Conservation (phyloP, 169 alveolate species). For the Cryptosporidium meleagridis region DNA sequence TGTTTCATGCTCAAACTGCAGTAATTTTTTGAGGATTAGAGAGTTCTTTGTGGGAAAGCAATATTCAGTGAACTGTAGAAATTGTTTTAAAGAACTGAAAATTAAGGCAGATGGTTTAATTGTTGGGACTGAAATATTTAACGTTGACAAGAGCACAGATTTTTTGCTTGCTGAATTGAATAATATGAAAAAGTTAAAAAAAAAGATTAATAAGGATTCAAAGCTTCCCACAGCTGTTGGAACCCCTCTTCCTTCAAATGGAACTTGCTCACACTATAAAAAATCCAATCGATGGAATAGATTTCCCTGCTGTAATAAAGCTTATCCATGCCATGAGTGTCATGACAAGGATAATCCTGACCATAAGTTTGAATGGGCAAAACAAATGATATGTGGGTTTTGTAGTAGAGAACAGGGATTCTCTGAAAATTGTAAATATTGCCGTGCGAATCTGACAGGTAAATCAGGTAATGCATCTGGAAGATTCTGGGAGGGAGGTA, state of each 20-base stretch:
- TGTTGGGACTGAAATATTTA: constrained; percentile 36
- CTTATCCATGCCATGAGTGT: constrained; percentile 88
- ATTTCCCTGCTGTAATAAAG: constrained; percentile 90
- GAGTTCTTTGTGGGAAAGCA: constrained; percentile 51
- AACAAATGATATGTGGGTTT: constrained; percentile 88
- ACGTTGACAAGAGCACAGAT: constrained; percentile 56
- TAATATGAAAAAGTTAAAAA: constrained; percentile 4
- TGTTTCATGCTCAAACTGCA: constrained; percentile 67
- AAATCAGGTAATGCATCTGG: constrained; percentile 76
- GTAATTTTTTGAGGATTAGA: constrained; percentile 11
- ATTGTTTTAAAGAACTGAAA: constrained; percentile 50
- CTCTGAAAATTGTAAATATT: constrained; percentile 76
- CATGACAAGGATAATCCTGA: constrained; percentile 85
- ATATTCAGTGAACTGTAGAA: constrained; percentile 48
- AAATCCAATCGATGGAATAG: constrained; percentile 90
- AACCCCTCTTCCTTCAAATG: constrained; percentile 85
- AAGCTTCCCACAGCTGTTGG: constrained; percentile 78
- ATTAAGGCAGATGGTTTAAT: constrained; percentile 16
- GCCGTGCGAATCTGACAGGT: constrained; percentile 77
- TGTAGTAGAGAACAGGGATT: constrained; percentile 85
- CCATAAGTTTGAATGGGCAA: constrained; percentile 86
- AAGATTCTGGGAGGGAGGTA: constrained; percentile 82
- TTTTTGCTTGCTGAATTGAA: constrained; percentile 36
- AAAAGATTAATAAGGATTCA: constrained; percentile 20
- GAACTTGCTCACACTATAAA: constrained; percentile 89